Conservation (phyloP, 2,329 filamentous ascomycete genomes). For the Fusarium abutilonis region DNA sequence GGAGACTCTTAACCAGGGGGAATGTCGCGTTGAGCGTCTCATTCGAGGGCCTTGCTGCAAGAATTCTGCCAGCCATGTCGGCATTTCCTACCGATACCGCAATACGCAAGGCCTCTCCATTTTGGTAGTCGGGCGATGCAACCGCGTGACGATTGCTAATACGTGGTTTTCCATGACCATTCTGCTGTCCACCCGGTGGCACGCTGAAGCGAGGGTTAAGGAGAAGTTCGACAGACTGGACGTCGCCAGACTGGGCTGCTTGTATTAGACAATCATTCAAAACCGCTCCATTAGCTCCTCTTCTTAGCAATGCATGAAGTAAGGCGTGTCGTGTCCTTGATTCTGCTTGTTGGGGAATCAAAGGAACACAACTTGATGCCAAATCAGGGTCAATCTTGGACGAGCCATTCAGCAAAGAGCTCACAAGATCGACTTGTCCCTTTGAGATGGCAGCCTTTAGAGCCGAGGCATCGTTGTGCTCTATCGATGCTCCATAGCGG, state of each 20-base stretch:
- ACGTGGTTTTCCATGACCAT: conserved; percentile 41
- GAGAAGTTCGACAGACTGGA: conserved; percentile 59
- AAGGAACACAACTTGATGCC: conserved; percentile 61
- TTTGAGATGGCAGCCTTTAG: conserved; percentile 59
- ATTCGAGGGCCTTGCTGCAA: conserved; percentile 58
- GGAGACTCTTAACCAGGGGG: conserved; percentile 57
- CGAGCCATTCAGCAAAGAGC: conserved; percentile 58
- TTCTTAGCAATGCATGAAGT: conserved; percentile 58
- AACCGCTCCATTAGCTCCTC: conserved; percentile 59
- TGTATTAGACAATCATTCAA: conserved; percentile 63
- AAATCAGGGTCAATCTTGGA: conserved; percentile 55
- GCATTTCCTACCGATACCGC: conserved; percentile 59
- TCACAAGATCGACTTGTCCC: conserved; percentile 58
- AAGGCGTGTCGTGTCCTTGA: conserved; percentile 58
- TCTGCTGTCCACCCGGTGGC: conserved; percentile 28
- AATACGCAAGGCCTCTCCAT: conserved; percentile 60
- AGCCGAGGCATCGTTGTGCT: conserved; percentile 61
- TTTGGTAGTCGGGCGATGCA: conserved; percentile 63
- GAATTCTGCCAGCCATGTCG: conserved; percentile 57
- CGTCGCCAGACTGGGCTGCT: conserved; percentile 59
- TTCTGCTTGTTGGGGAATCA: conserved; percentile 59
- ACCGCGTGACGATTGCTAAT: conserved; percentile 57
- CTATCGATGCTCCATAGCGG: conserved; percentile 63
- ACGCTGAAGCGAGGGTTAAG: conserved; percentile 60
- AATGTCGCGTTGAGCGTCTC: conserved; percentile 62